Percentiles rank a stretch among this genome's conserved stretches.
phyloP scores from a whole-genome alignment of 306 rosid genomes.

The Fragaria nilgerrensis region DNA sequence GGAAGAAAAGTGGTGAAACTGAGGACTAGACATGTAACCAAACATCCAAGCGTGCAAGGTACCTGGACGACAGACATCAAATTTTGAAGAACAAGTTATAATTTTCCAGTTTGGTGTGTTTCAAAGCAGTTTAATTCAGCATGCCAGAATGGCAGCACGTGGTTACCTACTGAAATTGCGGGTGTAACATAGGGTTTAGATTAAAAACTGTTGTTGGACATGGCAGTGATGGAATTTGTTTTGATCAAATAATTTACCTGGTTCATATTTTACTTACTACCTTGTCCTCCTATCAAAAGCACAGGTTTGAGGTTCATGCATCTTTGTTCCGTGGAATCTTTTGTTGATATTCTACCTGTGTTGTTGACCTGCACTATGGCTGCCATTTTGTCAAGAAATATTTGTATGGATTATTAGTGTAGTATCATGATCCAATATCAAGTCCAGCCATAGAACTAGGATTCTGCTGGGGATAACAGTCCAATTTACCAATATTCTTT shows the following conservation, averaged over 20 bases:
- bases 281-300: not conserved
- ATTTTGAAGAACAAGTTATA: slow-evolving; percentile 36
- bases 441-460: not conserved
- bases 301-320: not conserved
- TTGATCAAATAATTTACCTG: not conserved
- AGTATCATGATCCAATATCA: not conserved
- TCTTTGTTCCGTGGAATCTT: not conserved
- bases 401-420: not conserved
- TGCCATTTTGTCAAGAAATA: not conserved
- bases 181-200: not conserved
- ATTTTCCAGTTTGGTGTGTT: slow-evolving; percentile 14
- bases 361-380: not conserved
- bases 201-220: not conserved
- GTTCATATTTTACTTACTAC: not conserved
- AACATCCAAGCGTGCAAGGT: slow-evolving; percentile 90
- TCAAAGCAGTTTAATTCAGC: not conserved
- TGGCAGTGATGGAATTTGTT: not conserved
- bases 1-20: slow-evolving; percentile 92
- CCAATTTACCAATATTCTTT: not conserved
- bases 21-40: slow-evolving; percentile 80
- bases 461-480: not conserved
- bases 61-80: slow-evolving; percentile 81
- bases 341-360: not conserved
- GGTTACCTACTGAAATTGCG: not conserved
- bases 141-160: not conserved